These are phyloP conservation scores for Cladophialophora bantiana DNA, from an alignment of 2,329 filamentous ascomycete species.

Conservation along the genomic window DNA sequence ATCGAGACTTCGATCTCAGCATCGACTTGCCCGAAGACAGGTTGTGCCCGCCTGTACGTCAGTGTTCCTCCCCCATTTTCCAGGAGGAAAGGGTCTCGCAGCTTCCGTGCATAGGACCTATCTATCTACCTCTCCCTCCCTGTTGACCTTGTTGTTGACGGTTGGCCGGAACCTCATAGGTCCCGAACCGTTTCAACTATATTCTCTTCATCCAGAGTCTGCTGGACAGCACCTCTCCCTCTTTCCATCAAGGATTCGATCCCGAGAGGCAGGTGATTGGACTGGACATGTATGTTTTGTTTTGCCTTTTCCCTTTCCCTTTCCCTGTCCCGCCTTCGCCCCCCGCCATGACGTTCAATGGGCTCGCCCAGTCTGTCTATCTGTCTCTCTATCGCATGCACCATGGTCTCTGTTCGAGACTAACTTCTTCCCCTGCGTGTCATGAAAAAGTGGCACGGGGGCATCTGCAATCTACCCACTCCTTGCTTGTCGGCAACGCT, in stretches of 20 bases:
- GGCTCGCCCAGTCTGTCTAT: not conserved
- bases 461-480: slow-evolving; percentile 92
- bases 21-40: slow-evolving; percentile 77
- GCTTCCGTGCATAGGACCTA: not conserved
- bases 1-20: slow-evolving; percentile 73
- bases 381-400: not conserved
- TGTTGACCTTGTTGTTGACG: slow-evolving; percentile 10
- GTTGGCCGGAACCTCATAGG: slow-evolving; percentile 1
- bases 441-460: slow-evolving; percentile 71
- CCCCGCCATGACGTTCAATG: not conserved
- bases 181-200: slow-evolving; percentile 71
- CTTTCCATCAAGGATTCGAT: slow-evolving; percentile 60
- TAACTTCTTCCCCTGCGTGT: not conserved
- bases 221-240: slow-evolving; percentile 70
- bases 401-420: not conserved
- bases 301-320: not conserved
- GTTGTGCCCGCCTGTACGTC: slow-evolving; percentile 80
- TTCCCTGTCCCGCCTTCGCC: not conserved
- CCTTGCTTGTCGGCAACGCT: slow-evolving; percentile 72
- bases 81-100: not conserved
- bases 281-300: slow-evolving; percentile 69
- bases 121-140: no score
- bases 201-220: slow-evolving; percentile 86
- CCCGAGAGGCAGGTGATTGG: slow-evolving; percentile 67
- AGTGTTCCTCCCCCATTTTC: no score